Conservation (phyloP, 2,329 filamentous ascomycete genomes). For the Didymella exigua region DNA sequence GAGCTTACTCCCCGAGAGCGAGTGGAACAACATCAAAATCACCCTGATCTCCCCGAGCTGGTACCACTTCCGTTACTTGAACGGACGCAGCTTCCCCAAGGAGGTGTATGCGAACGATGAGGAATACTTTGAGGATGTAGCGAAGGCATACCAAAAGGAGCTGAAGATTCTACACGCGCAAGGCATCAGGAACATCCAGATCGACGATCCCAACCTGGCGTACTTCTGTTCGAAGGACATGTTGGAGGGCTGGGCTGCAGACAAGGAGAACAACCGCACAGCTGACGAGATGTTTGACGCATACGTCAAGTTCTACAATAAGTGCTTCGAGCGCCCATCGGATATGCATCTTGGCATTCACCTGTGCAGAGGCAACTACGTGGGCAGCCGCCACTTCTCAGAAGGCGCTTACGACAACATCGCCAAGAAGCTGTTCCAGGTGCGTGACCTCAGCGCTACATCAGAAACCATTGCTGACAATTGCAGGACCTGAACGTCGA, state of each 20-base stretch:
- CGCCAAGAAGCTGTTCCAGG: conserved; percentile 51
- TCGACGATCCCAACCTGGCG: conserved; percentile 57
- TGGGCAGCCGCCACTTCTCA: conserved; percentile 54
- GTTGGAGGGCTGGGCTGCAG: conserved; percentile 56
- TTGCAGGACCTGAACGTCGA: conserved; percentile 46
- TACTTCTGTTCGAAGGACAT: conserved; percentile 49
- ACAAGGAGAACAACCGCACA: conserved; percentile 69
- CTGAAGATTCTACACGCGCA: conserved; percentile 53
- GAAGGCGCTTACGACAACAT: conserved; percentile 56
- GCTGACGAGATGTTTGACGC: conserved; percentile 74
- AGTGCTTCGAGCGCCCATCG: conserved; percentile 65
- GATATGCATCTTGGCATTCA: conserved; percentile 81
- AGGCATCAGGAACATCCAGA: conserved; percentile 56
- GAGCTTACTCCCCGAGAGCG: conserved; percentile 62
- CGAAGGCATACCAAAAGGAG: conserved; percentile 55
- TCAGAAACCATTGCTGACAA: conserved; percentile 1
- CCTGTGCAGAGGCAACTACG: conserved; percentile 64
- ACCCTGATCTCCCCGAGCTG: conserved; percentile 71
- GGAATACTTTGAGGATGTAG: conserved; percentile 56
- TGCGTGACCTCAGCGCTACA: conserved; percentile 10
- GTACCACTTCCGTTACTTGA: conserved; percentile 70
- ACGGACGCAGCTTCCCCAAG: conserved; percentile 54
- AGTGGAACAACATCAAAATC: conserved; percentile 70
- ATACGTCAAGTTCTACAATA: conserved; percentile 79
- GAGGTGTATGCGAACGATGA: conserved; percentile 54